Base-by-base conservation (phyloP, 305 asterid species). In the Plantago coronopus region DNA sequence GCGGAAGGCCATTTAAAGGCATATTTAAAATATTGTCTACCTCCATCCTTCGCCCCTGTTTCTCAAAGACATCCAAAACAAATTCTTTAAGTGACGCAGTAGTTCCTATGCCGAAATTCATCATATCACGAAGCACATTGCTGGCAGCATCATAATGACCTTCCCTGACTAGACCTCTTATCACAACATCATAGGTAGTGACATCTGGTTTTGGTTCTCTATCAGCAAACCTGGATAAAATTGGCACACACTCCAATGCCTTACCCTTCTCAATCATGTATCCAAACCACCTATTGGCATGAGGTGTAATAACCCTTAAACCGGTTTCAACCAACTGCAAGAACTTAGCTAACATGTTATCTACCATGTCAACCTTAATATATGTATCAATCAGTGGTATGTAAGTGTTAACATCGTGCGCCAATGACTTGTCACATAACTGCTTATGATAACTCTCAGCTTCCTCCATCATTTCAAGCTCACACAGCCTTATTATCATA, bases 121-220 rank as follows among this genome's bases (percentile, higher is more conserved):
- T 72, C 84, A 86, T 88, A 76, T 82, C 87, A 44, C 70, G 50
- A 2, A 79, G 74, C 78, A 88, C 59, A 69, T 74, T 75, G 61
- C 58, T 42, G 31, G 73, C 53, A 22, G 74, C 80, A 54, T 86
- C 89, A 55, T 68, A 76, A 66, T 73, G 69, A 54, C 85, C 84
- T 23, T 69, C 79, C 27, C 64, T 63, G n/a, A 83, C 80, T 13
- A 91, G 82, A 25, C 86, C 96, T 77, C 79, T 84, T 62, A 84
- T 70, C 68, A 91, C 84, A 58, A 84, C 46, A 55, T 84, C 95
- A 66, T 79, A 86, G 7, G 90, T 91, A 13, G 81, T 81, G 40
- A 78, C 93, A 76, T 91, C 96, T 3, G 96, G 87, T 54, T 76
- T 86, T 14, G 95, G 96, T 60, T 91, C 98, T 69, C 68, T 81